Conservation (phyloP, 768 basidiomycete genomes). For the Phlebiopsis flavidoalba region DNA sequence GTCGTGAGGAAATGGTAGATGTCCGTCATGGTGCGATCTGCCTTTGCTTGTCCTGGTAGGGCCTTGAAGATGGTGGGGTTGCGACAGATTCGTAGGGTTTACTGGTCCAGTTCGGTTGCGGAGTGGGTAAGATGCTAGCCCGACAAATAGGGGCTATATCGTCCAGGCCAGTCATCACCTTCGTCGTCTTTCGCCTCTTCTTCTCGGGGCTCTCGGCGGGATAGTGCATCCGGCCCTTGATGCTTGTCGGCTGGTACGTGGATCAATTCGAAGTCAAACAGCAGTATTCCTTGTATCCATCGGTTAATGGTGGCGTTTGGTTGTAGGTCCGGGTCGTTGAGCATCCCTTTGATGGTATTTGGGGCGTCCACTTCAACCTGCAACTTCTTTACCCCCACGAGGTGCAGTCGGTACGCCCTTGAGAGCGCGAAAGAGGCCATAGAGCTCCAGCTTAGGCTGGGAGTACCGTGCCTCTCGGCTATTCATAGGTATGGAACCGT, state of each 20-base stretch:
- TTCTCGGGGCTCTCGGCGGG: constrained; percentile 17
- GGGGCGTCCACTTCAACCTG: constrained; percentile 34
- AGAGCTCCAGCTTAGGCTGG: constrained; percentile 26
- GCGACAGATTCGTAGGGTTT: no score
- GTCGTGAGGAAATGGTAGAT: constrained; percentile 11
- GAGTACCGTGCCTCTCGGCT: constrained; percentile 19
- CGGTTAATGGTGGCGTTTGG: constrained; percentile 34
- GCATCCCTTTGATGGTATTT: constrained; percentile 38
- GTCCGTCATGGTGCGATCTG: no score
- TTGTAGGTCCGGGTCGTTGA: constrained; percentile 33
- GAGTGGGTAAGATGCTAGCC: no score
- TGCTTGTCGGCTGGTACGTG: constrained; percentile 33
- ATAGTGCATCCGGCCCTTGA: constrained; percentile 35
- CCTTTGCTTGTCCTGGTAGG: no score
- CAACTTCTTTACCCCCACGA: constrained; percentile 27
- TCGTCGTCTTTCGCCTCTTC: constrained; percentile 8
- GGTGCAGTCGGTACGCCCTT: constrained; percentile 14
- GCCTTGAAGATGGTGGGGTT: no score
- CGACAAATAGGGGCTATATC: no score
- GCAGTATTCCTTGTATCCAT: constrained; percentile 35
- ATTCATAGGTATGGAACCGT: constrained; percentile 29
- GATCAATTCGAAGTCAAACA: constrained; percentile 31
- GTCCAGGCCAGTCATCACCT: constrained; percentile 7
- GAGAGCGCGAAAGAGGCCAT: constrained; percentile 21
- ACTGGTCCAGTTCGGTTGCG: no score